Evolutionary conservation across 2,329 filamentous ascomycete genomes (phyloP).

Genomic region (Aspergillus tamarii): DNA sequence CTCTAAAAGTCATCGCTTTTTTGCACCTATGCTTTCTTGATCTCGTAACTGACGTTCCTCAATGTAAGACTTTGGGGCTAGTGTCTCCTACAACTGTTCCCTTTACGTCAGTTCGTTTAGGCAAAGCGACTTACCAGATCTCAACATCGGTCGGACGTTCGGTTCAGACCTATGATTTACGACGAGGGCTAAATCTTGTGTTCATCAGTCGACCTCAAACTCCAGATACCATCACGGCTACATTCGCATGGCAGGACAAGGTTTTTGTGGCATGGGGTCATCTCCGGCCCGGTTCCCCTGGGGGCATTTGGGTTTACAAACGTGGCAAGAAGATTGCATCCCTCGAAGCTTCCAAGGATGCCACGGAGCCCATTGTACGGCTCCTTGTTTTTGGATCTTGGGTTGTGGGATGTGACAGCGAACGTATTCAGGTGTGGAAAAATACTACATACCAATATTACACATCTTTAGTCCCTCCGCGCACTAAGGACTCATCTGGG

Average conservation of each 20-base stretch:
- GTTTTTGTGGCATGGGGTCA: constrained; percentile 90
- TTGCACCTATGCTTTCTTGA: not conserved
- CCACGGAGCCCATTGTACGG: constrained; percentile 72
- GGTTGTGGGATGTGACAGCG: constrained; percentile 79
- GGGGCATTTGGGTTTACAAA: constrained; percentile 89
- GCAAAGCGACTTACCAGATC: constrained; percentile 95
- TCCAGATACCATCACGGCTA: constrained; percentile 81
- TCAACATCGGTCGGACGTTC: constrained; percentile 90
- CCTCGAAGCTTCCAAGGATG: constrained; percentile 65
- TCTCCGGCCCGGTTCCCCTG: constrained; percentile 33
- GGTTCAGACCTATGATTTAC: constrained; percentile 94
- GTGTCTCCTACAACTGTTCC: constrained; percentile 89
- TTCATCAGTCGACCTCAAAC: constrained; percentile 93
- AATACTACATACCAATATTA: constrained; percentile 82
- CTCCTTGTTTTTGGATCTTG: constrained; percentile 86
- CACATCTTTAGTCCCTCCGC: constrained; percentile 71
- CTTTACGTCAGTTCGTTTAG: constrained; percentile 84
- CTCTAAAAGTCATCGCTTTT: not conserved
- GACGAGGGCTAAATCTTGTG: constrained; percentile 84
- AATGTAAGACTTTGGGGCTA: constrained; percentile 77
- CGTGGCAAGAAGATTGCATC: constrained; percentile 82
- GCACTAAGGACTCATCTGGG: constrained; percentile 58
- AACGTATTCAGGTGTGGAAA: constrained; percentile 87
- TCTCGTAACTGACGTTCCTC: constrained; percentile 12
- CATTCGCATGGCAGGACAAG: constrained; percentile 81